A percentile compares a stretch with the other conserved stretches of the same genome.
Evolutionary conservation across 805 yeast genomes (phyloP).

Genomic region (Ogataea glucozyma): DNA sequence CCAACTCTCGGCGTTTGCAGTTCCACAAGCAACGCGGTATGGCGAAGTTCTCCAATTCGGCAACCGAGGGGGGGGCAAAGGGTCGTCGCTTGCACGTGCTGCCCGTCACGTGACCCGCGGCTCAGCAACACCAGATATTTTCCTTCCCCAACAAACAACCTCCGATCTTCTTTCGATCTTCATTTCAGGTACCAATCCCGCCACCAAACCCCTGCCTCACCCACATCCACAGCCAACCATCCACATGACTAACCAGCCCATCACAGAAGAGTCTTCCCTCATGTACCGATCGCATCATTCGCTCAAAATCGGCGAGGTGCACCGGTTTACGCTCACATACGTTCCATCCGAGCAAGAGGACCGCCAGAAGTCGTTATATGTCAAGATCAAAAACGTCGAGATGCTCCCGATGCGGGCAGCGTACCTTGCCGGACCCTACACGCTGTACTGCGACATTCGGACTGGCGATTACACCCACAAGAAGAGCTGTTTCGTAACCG

Average conservation of each 20-base stretch:
- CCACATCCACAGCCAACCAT: no score
- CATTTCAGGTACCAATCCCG: no score
- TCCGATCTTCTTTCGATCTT: no score
- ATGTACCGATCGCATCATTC: slow-evolving; percentile 33
- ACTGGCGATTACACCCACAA: slow-evolving; percentile 63
- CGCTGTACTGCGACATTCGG: slow-evolving; percentile 79
- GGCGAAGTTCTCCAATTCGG: no score
- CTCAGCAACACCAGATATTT: no score
- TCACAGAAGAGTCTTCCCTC: slow-evolving; percentile 12
- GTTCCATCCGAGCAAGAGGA: slow-evolving; percentile 36
- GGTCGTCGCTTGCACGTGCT: no score
- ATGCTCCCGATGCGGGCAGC: slow-evolving; percentile 76
- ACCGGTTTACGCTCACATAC: slow-evolving; percentile 55
- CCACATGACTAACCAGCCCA: background rate
- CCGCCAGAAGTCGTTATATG: slow-evolving; percentile 38
- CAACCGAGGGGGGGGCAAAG: no score
- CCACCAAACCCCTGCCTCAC: no score
- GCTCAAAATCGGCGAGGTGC: slow-evolving; percentile 60
- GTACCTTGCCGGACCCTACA: slow-evolving; percentile 84
- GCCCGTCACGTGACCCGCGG: no score
- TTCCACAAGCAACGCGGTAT: no score
- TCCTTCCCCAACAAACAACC: no score
- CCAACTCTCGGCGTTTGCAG: no score
- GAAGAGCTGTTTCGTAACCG: slow-evolving; percentile 58
- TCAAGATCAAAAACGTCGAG: slow-evolving; percentile 71